phyloP scores from a whole-genome alignment of 225 moss, liverwort and hornwort genomes.

The Takakia lepidozioides region DNA sequence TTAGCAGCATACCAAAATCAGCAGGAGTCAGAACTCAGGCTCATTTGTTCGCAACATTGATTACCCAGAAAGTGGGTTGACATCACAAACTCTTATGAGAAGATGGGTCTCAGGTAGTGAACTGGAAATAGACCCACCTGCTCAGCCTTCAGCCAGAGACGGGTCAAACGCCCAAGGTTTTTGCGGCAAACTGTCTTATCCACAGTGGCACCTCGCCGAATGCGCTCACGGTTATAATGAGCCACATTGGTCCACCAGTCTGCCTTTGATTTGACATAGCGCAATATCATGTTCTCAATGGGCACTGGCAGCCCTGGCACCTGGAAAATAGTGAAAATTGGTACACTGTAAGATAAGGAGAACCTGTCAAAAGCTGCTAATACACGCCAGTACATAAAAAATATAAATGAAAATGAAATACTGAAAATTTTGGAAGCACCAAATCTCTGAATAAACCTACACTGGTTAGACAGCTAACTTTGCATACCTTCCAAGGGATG shows the following conservation, averaged over 20 bases:
- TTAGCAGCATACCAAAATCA: background rate
- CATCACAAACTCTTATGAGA: background rate
- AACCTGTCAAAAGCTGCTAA: too few relatives aligned
- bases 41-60: too few relatives aligned
- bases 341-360: background rate
- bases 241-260: conserved; percentile 99
- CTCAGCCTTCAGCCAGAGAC: conserved; percentile 98
- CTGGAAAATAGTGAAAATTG: conserved; percentile 10
- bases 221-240: conserved; percentile 96
- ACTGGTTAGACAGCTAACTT: too few relatives aligned
- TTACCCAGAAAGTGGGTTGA: too few relatives aligned
- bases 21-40: background rate
- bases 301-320: conserved; percentile 98
- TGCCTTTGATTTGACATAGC: conserved; percentile 96
- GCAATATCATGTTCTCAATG: conserved; percentile 98
- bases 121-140: conserved; percentile 25
- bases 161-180: conserved; percentile 92
- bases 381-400: too few relatives aligned
- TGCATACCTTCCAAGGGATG: conserved; percentile 82
- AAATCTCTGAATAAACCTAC: background rate
- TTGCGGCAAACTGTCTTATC: conserved; percentile 99
- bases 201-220: conserved; percentile 94
- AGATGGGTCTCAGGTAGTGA: background rate
- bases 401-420: background rate
- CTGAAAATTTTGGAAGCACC: background rate